Conservation (phyloP, 768 basidiomycete species). For the Chalciporus sphaerocephalus region DNA sequence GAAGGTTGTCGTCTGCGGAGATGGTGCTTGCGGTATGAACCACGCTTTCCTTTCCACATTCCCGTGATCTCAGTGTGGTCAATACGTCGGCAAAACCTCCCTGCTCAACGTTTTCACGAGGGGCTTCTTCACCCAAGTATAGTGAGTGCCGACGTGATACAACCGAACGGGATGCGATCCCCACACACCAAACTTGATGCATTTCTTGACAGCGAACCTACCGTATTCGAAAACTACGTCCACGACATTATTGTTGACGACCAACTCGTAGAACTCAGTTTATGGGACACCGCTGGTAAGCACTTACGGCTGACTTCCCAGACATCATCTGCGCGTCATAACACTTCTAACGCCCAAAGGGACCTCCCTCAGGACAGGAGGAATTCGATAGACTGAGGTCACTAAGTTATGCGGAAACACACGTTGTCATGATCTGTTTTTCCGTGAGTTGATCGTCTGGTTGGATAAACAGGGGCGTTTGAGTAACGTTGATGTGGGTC, state of each 20-base stretch:
- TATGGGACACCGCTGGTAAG: conserved; percentile 97
- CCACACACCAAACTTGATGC: neutral
- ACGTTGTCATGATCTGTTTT: conserved; percentile 95
- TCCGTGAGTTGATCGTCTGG: conserved; percentile 52
- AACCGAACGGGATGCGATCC: neutral
- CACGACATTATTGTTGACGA: conserved; percentile 87
- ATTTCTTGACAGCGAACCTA: conserved; percentile 61
- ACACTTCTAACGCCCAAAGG: conserved; percentile 32
- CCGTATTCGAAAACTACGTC: conserved; percentile 97
- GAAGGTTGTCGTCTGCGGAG: conserved; percentile 88
- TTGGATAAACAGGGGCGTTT: neutral
- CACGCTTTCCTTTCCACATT: neutral
- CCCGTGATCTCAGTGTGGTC: conserved; percentile 10
- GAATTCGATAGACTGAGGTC: conserved; percentile 93
- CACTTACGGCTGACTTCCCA: neutral
- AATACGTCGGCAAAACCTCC: conserved; percentile 66
- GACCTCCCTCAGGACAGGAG: conserved; percentile 67
- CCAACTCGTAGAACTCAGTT: conserved; percentile 80
- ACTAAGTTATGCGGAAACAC: conserved; percentile 94
- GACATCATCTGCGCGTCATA: conserved; percentile 7
- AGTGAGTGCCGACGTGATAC: conserved; percentile 48
- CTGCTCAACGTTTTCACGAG: conserved; percentile 83
- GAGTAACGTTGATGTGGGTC: neutral
- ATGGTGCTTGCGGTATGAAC: conserved; percentile 81
- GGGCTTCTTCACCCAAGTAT: conserved; percentile 92